Base-by-base conservation (phyloP, 2,329 filamentous ascomycete genomes). In the Tolypocladium endophyticum region DNA sequence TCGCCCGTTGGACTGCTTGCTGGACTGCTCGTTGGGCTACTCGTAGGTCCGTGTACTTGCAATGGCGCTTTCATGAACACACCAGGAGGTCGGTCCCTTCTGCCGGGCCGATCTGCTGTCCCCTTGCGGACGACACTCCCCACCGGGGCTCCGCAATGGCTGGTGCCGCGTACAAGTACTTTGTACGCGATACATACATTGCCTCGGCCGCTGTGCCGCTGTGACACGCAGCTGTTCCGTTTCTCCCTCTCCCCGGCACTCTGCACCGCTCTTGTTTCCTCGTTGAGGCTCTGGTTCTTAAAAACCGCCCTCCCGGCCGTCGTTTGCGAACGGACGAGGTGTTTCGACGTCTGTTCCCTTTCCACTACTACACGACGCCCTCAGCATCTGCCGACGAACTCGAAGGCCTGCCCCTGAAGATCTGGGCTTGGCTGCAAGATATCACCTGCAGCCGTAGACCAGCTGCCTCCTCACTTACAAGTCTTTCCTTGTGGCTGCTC, bases 91-190 rank as follows among this genome's bases (percentile, higher is more conserved):
- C 57, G 36, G 57, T 33, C 50, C 28, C 57, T 11, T 58, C 45
- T 25, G 35, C 50, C 45, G 57, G 25, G 57, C 20, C 55, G 25
- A 45, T 56, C 55, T 43, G 11, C 18, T 45, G 55, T 43, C 30
- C 38, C 55, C 38, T 43, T 23, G 35, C 35, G 35, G 11, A 23
- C 20, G 8, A 25, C 28, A 53, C 50, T 18, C 50, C 50, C 50
- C 36, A 58, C 50, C 57, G 45, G 50, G 38, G 57, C 47, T 55
- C 57, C 57, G 57, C 57, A 58, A 55, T 12, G 57, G 45, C 43
- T 33, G 33, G 7, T 20, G 28, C 47, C 28, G 47, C 16, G 28
- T n/a, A 28, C 43, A 1, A 2, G 23, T 28, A 47, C 43, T 28
- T 28, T 4, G 28, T 35, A 14, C 16, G 50, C 18, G 28, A 53